A percentile compares a stretch with the other conserved stretches of the same genome.
Evolutionary conservation across 192 early-diverging fungal genomes (phyloP).

Genomic region (Rhizophagus clarus): DNA sequence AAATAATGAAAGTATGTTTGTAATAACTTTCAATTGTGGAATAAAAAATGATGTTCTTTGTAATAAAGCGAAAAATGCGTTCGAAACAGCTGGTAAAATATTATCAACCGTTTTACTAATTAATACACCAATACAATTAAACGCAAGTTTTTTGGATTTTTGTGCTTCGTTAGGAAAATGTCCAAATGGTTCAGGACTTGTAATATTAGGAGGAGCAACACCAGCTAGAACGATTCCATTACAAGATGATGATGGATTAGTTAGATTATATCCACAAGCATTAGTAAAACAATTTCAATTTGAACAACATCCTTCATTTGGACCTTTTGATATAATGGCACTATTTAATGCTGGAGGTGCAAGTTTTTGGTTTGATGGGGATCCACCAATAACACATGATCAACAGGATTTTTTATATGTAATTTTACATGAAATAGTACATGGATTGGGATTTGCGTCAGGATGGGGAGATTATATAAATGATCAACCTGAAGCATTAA

Average conservation of each 20-base stretch:
- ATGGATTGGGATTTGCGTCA: conserved; percentile 48
- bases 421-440: conserved; percentile 43
- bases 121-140: conserved; percentile 36
- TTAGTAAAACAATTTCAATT: conserved; percentile 44
- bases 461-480: conserved; percentile 35
- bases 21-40: neutral
- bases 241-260: conserved; percentile 41
- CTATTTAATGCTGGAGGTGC: conserved; percentile 39
- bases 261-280: conserved; percentile 47
- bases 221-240: conserved; percentile 42
- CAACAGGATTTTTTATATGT: conserved; percentile 44
- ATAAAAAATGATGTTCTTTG: conserved; percentile 19
- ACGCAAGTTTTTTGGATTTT: conserved; percentile 42
- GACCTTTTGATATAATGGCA: conserved; percentile 40
- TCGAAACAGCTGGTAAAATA: conserved; percentile 37
- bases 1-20: neutral
- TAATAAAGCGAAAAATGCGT: conserved; percentile 34
- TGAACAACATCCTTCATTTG: conserved; percentile 33
- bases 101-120: conserved; percentile 35
- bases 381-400: conserved; percentile 12
- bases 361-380: conserved; percentile 40
- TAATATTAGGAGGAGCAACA: conserved; percentile 36
- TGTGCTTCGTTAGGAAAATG: conserved; percentile 11
- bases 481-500: neutral
- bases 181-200: neutral